phyloP scores from a whole-genome alignment of 306 rosid genomes.

The Cucurbita pepo region DNA sequence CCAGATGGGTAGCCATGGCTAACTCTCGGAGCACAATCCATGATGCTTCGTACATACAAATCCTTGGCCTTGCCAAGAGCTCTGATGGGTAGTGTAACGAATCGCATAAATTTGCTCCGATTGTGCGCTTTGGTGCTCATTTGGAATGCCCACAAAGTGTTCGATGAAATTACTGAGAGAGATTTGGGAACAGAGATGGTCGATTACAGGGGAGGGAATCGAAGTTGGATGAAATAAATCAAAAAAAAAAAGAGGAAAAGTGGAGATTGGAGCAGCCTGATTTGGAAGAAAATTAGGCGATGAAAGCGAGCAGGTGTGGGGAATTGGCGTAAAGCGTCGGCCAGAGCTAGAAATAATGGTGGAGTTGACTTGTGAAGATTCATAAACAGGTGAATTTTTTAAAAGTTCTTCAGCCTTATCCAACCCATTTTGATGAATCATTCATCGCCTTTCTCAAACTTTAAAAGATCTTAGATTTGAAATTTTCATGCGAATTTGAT shows the following conservation, averaged over 20 bases:
- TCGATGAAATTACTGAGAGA: background rate
- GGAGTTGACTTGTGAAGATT: background rate
- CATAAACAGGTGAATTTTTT: background rate
- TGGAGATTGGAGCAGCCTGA: background rate
- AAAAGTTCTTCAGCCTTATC: background rate
- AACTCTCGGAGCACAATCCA: constrained; percentile 25
- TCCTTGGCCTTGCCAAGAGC: constrained; percentile 38
- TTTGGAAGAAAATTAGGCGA: background rate
- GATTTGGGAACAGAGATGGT: background rate
- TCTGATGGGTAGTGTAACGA: constrained; percentile 36
- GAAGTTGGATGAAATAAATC: background rate
- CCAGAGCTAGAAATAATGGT: background rate
- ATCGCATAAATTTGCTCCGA: constrained; percentile 32
- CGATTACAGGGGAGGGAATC: background rate
- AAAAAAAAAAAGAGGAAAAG: background rate
- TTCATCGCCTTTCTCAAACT: background rate
- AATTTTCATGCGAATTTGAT: background rate
- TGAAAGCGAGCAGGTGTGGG: background rate
- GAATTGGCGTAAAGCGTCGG: background rate
- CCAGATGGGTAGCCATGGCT: constrained; percentile 10
- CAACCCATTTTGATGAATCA: background rate
- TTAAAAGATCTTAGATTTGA: background rate
- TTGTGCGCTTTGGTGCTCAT: constrained; percentile 21
- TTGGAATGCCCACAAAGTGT: background rate
- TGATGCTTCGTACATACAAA: constrained; percentile 40